These are phyloP conservation scores for Dictyostelium brefeldianum DNA, from an alignment of 78 protist genomes.

Conservation along the genomic window DNA sequence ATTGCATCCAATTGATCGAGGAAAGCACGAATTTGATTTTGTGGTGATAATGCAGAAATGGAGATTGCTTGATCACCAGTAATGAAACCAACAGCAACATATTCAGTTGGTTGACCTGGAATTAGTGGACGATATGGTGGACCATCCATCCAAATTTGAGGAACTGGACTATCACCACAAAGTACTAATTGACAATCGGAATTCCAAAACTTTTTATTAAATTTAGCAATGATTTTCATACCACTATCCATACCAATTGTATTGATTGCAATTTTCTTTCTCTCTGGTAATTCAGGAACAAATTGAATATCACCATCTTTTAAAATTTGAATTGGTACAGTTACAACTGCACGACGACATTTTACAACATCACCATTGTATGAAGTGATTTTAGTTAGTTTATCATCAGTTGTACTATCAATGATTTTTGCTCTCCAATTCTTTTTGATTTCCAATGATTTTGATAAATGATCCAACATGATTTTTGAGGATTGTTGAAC, in stretches of 20 bases:
- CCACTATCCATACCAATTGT: conserved; percentile 77
- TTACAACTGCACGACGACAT: conserved; percentile 16
- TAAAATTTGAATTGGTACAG: conserved; percentile 54
- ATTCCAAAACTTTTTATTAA: conserved; percentile 62
- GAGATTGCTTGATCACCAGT: conserved; percentile 79
- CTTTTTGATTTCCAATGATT: conserved; percentile 1
- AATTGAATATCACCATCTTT: conserved; percentile 59
- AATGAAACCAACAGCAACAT: conserved; percentile 58
- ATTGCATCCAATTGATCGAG: conserved; percentile 66
- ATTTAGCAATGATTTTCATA: conserved; percentile 57
- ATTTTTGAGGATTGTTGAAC: conserved; percentile 35
- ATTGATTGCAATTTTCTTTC: conserved; percentile 23
- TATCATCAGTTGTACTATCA: not conserved
- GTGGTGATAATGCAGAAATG: conserved; percentile 29
- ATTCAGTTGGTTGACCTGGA: conserved; percentile 13
- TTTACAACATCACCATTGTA: conserved; percentile 23
- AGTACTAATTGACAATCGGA: conserved; percentile 42
- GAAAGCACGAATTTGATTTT: conserved; percentile 30
- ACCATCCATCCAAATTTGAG: conserved; percentile 80
- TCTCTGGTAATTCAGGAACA: conserved; percentile 43
- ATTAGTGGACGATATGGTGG: conserved; percentile 47
- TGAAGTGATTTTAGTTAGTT: not conserved
- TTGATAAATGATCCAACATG: conserved; percentile 40
- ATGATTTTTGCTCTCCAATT: conserved; percentile 27
- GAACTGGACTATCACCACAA: conserved; percentile 66